Evolutionary conservation across 2,329 filamentous ascomycete species (phyloP), one percentile per base, ranked within the genome.

Genomic region (Fonsecaea nubica): DNA sequence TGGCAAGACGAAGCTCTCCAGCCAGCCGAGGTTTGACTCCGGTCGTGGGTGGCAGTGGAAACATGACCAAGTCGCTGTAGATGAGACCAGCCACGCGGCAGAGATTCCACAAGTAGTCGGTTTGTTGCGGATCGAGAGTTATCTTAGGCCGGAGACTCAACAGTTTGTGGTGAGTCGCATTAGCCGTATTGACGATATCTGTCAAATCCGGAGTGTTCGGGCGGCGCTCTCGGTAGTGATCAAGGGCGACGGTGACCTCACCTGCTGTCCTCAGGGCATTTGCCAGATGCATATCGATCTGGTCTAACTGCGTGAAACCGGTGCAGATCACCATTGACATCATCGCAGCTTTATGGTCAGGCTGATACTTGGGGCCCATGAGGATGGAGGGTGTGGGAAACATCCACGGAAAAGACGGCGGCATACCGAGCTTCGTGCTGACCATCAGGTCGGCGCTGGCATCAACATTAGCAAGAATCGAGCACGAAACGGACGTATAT

Each of bases 41-140:
- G 18, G 52, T 58, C 13, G 52, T 58, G 8, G 42, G 18, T 36
- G 65, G 65, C 13, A 67, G 21, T 3, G 62, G 58, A 53, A 62
- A 65, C 18, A 67, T 8, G 3, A 67, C 65, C 40, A 67, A 18
- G 18, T 67, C 65, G 42, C 48, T 64, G 53, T 67, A 67, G 45
- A 67, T 67, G 36, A 67, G 62, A 8, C 61, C 65, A 10, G 62
- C 57, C 53, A 45, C 25, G 12, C 52, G 62, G 53, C 65, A 67
- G 4, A 67, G 45, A 30, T 58, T 25, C 25, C 52, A 53, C 53
- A 67, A 45, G 40, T 42, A 30, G 5, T 57, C 52, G 15, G 35
- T 8, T 9, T 9, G 52, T 13, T 25, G 18, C 1, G 42, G 52
- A 25, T 45, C 33, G n/a, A 40, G 52, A n/a, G 52, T 40, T 21